Evolutionary conservation across 352 stramenopile species (phyloP), one percentile per base, ranked within the genome.

Genomic region (Phytophthora multivora): DNA sequence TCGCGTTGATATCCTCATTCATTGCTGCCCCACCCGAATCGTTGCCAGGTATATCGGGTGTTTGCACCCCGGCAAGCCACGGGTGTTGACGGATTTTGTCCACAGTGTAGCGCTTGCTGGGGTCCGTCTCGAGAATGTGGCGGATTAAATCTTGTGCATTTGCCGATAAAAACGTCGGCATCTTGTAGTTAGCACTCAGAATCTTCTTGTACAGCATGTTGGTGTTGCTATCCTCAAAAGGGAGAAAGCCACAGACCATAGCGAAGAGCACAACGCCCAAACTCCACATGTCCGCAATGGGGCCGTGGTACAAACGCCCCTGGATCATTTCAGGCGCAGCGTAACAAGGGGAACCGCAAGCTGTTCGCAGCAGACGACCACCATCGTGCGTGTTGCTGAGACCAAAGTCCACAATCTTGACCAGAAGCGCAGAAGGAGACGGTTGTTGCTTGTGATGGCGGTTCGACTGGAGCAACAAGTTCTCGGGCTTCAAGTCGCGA

Each of bases 321-420:
- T 90, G 71, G 42, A 98, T 98, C 90, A 98, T 97, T 56, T 98
- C 93, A 0, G 93, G 93, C 9, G 90, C 90, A 2, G 93, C 93
- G 58, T 98, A 98, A 45, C 90, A 97, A 1, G 93, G 93, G 3
- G 87, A 97, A 5, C 93, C 93, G 51, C 93, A 98, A 4, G 93
- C 90, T 2, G 93, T 98, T 11, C 77, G 70, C 15, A 98, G 68
- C n/a, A 97, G 36, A 7, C 72, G 69, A 0, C 72, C 78, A 25
- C 68, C 69, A 16, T 98, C 91, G 65, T 97, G 85, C 0, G 80
- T 97, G 48, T 98, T 98, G 64, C 82, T 95, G 3, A 98, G 75
- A 1, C 93, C 93, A 82, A 97, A 98, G 62, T 98, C 93, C 13
- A 96, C 90, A 50, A 98, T 96, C 61, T 98, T 98, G 10, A 73